Evolutionary conservation across 2,329 filamentous ascomycete genomes (phyloP).

Genomic region (Fusarium continuum): DNA sequence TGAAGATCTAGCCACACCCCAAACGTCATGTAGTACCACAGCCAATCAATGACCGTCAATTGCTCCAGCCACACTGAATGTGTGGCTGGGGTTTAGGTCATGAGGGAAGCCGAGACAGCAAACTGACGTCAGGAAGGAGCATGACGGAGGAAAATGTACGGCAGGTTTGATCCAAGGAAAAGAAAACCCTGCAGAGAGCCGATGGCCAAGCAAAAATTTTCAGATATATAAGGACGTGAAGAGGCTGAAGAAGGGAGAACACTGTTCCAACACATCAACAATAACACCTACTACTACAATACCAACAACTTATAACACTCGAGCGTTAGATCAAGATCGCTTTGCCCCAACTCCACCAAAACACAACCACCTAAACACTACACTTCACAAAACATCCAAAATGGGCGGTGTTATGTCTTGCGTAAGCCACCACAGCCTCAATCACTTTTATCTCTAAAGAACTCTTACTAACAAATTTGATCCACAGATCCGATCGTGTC

Average conservation of each 20-base stretch:
- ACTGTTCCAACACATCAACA: slow-evolving; percentile 4
- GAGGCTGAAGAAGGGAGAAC: neutral
- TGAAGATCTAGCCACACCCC: slow-evolving; percentile 15
- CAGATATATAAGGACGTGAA: slow-evolving; percentile 28
- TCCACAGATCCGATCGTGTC: slow-evolving; percentile 63
- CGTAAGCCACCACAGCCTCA: slow-evolving; percentile 63
- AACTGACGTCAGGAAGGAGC: slow-evolving; percentile 32
- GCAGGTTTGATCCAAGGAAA: slow-evolving; percentile 17
- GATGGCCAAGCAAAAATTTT: neutral
- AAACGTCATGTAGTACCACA: slow-evolving; percentile 11
- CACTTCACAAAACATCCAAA: slow-evolving; percentile 37
- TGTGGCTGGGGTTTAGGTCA: slow-evolving; percentile 33
- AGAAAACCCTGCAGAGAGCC: slow-evolving; percentile 5
- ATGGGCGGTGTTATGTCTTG: slow-evolving; percentile 89
- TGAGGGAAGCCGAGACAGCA: slow-evolving; percentile 23
- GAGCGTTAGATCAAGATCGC: neutral
- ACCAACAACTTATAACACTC: neutral
- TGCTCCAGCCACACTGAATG: slow-evolving; percentile 24
- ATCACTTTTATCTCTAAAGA: neutral
- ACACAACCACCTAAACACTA: slow-evolving; percentile 15
- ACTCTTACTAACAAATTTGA: slow-evolving; percentile 23
- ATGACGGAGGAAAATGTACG: slow-evolving; percentile 8
- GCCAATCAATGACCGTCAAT: slow-evolving; percentile 6
- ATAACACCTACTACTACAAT: slow-evolving; percentile 10
- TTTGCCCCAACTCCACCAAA: neutral